Conservation (phyloP, 2,329 filamentous ascomycete genomes). For the Fusarium domesticum region DNA sequence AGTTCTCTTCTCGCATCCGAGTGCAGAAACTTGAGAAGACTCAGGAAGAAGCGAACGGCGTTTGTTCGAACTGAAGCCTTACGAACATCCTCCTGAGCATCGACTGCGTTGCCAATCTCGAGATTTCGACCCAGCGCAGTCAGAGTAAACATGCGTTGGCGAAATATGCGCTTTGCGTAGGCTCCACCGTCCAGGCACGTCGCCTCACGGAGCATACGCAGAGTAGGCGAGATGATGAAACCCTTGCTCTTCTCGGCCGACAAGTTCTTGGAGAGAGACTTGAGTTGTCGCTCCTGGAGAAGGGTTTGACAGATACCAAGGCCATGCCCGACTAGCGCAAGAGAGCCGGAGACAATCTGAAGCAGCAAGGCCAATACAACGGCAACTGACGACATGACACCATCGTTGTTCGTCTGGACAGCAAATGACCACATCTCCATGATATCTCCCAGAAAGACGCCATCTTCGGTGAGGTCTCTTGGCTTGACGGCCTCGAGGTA, state of each 20-base stretch:
- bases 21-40: slow-evolving; percentile 74
- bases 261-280: slow-evolving; percentile 74
- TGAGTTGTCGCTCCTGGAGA: slow-evolving; percentile 75
- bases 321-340: slow-evolving; percentile 74
- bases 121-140: slow-evolving; percentile 79
- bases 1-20: slow-evolving; percentile 77
- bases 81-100: slow-evolving; percentile 58
- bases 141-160: slow-evolving; percentile 73
- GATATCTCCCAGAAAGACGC: slow-evolving; percentile 70
- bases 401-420: slow-evolving; percentile 74
- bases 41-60: slow-evolving; percentile 76
- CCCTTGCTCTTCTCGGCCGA: slow-evolving; percentile 80
- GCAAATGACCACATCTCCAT: slow-evolving; percentile 88
- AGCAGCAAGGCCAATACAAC: slow-evolving; percentile 80
- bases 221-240: slow-evolving; percentile 81
- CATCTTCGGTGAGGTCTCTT: slow-evolving; percentile 42
- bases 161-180: slow-evolving; percentile 73
- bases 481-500: slow-evolving; percentile 61
- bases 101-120: slow-evolving; percentile 60
- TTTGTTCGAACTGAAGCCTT: slow-evolving; percentile 80
- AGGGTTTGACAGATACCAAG: slow-evolving; percentile 77
- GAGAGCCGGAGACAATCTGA: slow-evolving; percentile 68
- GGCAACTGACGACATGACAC: slow-evolving; percentile 74
- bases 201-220: slow-evolving; percentile 84
- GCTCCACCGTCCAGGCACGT: slow-evolving; percentile 81